Conservation (phyloP, 306 rosid species). For the Heteromeles arbutifolia region DNA sequence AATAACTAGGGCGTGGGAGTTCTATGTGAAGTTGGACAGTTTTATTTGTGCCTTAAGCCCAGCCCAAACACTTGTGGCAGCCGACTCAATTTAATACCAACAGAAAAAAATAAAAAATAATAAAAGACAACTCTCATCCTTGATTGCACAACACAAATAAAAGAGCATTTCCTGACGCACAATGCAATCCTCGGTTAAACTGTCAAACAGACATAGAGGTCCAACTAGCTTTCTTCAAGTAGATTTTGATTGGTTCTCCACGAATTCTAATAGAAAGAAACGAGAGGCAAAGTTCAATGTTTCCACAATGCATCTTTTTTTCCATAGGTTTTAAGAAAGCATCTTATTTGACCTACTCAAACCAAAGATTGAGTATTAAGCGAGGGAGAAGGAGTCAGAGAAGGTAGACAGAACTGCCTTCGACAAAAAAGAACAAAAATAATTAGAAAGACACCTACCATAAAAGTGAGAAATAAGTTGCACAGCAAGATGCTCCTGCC, state of each 20-base stretch:
- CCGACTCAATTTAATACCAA: not conserved
- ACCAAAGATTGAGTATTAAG: not conserved
- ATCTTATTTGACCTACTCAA: not conserved
- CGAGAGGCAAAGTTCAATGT: not conserved
- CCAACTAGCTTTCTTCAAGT: not conserved
- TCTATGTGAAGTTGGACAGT: not conserved
- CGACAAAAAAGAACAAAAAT: not conserved
- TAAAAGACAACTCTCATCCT: not conserved
- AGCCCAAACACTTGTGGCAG: not conserved
- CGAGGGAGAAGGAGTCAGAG: not conserved
- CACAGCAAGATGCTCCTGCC: conserved; percentile 99
- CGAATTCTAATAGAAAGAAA: not conserved
- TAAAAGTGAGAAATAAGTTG: conserved; percentile 97
- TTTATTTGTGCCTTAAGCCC: not conserved
- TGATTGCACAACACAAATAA: not conserved
- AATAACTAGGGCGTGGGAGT: not conserved
- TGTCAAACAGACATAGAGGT: not conserved
- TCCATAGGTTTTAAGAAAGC: not conserved
- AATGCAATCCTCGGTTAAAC: too few relatives aligned
- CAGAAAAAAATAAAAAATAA: too few relatives aligned
- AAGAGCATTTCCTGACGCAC: not conserved
- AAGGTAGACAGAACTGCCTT: conserved; percentile 1
- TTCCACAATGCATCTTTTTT: not conserved
- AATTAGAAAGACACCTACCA: conserved; percentile 43
- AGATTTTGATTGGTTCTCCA: not conserved